Percentiles rank a stretch among this genome's conserved stretches.
Evolutionary conservation across 2,329 filamentous ascomycete genomes (phyloP).

Genomic region (Cladophialophora psammophila): DNA sequence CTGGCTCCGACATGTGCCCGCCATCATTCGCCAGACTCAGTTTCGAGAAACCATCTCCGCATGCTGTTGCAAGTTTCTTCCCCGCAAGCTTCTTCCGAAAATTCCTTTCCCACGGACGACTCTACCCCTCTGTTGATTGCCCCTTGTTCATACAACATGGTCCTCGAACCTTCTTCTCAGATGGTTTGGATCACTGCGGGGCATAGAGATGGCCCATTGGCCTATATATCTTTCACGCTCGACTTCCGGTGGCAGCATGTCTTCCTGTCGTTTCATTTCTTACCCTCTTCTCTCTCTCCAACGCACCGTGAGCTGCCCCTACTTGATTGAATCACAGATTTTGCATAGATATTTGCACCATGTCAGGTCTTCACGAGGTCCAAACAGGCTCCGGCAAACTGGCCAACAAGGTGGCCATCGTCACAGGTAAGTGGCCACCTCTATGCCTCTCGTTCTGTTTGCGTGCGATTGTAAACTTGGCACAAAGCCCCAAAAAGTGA

Average conservation of each 20-base stretch:
- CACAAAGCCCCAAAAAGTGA: neutral
- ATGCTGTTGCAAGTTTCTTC: constrained; percentile 7
- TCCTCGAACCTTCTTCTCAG: neutral
- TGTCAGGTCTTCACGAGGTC: constrained; percentile 38
- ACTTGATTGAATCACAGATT: neutral
- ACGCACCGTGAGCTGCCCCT: neutral
- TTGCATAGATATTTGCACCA: constrained; percentile 13
- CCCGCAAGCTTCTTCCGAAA: constrained; percentile 20
- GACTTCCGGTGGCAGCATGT: neutral
- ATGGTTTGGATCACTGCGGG: constrained; percentile 19
- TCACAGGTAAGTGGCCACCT: constrained; percentile 47
- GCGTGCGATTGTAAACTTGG: neutral
- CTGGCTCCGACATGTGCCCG: neutral
- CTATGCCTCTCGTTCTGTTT: neutral
- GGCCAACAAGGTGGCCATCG: constrained; percentile 55
- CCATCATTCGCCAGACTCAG: neutral
- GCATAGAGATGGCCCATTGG: constrained; percentile 16
- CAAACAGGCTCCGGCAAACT: constrained; percentile 45
- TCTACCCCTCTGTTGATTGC: constrained; percentile 18
- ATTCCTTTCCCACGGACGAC: constrained; percentile 5
- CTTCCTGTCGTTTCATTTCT: neutral
- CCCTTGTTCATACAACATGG: constrained; percentile 12
- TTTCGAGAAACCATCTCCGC: constrained; percentile 21
- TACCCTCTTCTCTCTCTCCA: neutral
- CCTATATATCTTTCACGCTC: constrained; percentile 19